A percentile compares a stretch with the other conserved stretches of the same genome.
phyloP scores from a whole-genome alignment of 805 yeast genomes.

The Yamadazyma takamatsuzukensis region DNA sequence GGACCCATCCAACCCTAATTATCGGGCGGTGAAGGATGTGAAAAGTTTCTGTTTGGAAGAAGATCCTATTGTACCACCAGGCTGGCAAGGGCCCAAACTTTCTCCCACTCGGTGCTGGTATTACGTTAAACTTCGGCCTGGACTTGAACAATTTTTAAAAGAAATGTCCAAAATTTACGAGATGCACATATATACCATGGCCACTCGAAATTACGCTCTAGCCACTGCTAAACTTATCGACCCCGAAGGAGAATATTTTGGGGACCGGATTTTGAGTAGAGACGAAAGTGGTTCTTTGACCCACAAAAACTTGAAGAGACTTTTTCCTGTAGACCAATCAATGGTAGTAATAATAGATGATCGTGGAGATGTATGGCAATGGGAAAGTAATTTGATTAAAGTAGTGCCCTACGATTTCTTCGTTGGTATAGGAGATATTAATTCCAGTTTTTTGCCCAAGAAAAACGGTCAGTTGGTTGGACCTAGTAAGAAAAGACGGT shows the following conservation, averaged over 20 bases:
- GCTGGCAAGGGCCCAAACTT: constrained; percentile 58
- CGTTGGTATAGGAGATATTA: constrained; percentile 96
- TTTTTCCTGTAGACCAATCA: constrained; percentile 93
- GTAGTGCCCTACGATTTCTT: constrained; percentile 95
- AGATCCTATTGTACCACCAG: constrained; percentile 55
- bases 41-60: constrained; percentile 74
- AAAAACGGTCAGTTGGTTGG: constrained; percentile 56
- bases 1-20: constrained; percentile 82
- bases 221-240: constrained; percentile 89
- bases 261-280: constrained; percentile 85
- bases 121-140: constrained; percentile 90
- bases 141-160: constrained; percentile 68
- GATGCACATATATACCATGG: constrained; percentile 96
- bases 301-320: constrained; percentile 79
- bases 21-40: constrained; percentile 80
- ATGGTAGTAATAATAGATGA: constrained; percentile 97
- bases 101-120: constrained; percentile 73
- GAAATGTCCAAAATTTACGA: constrained; percentile 67
- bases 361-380: constrained; percentile 98
- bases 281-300: constrained; percentile 94
- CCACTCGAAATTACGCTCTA: constrained; percentile 88
- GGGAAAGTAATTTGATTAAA: constrained; percentile 88
- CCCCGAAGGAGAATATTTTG: constrained; percentile 82
- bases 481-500: constrained; percentile 59
- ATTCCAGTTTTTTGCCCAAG: constrained; percentile 85